Percentiles rank a stretch among this genome's conserved stretches.
Evolutionary conservation across 148 eudicot species (phyloP).

Genomic region (Heliosperma pusillum): DNA sequence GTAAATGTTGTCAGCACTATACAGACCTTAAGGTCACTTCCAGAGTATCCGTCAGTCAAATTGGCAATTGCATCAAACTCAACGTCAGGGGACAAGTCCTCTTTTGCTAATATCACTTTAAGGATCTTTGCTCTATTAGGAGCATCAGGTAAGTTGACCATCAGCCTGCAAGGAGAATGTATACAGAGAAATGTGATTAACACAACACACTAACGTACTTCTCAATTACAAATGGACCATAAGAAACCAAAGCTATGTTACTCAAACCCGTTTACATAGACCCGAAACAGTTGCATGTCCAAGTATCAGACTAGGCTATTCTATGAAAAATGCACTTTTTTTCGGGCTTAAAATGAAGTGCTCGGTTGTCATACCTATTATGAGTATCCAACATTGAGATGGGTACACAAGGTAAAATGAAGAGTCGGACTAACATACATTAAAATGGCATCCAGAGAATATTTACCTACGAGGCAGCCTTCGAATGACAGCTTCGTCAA

Average conservation of each 20-base stretch:
- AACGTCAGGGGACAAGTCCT: slow-evolving; percentile 73
- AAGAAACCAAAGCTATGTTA: not conserved
- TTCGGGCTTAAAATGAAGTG: too few relatives aligned
- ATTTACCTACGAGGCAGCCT: slow-evolving; percentile 86
- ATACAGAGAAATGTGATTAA: not conserved
- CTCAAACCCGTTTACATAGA: not conserved
- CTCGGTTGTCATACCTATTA: too few relatives aligned
- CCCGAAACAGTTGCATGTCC: not conserved
- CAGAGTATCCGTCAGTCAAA: slow-evolving; percentile 96
- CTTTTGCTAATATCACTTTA: slow-evolving; percentile 81
- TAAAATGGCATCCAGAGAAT: not conserved
- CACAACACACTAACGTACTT: not conserved
- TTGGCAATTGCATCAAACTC: slow-evolving; percentile 82
- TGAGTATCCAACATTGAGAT: not conserved
- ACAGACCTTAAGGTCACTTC: slow-evolving; percentile 93
- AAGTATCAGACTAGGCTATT: not conserved
- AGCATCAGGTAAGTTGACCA: slow-evolving; percentile 97
- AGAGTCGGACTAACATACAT: not conserved
- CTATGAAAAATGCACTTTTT: too few relatives aligned
- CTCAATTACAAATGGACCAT: not conserved
- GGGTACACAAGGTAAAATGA: not conserved
- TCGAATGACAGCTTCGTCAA: slow-evolving; percentile 94
- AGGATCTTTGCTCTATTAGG: slow-evolving; percentile 89
- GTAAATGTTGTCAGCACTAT: slow-evolving; percentile 9
- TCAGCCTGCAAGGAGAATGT: slow-evolving; percentile 47